A percentile compares a stretch with the other conserved stretches of the same genome.
These are phyloP conservation scores for Scedosporium dehoogii DNA, from an alignment of 2,329 filamentous ascomycete genomes.

Conservation along the genomic window DNA sequence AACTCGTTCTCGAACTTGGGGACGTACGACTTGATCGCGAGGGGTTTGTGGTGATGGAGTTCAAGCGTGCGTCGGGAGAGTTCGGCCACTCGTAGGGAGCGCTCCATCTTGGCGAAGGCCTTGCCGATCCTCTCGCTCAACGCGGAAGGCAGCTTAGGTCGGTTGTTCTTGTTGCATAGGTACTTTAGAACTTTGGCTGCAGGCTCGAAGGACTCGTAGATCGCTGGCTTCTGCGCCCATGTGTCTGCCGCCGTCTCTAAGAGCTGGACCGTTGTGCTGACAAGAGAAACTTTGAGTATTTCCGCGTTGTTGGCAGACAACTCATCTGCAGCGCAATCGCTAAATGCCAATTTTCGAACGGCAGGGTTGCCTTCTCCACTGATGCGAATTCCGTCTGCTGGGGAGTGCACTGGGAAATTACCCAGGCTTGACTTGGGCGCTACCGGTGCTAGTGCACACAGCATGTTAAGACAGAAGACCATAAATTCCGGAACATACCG, in stretches of 20 bases:
- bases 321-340: slow-evolving; percentile 40
- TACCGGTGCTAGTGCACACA: slow-evolving; percentile 55
- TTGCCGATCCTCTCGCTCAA: slow-evolving; percentile 31
- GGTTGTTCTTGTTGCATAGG: slow-evolving; percentile 44
- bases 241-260: slow-evolving; percentile 58
- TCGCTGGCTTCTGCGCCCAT: slow-evolving; percentile 66
- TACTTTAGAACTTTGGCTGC: slow-evolving; percentile 48
- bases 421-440: slow-evolving; percentile 37
- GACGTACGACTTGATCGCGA: slow-evolving; percentile 78
- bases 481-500: slow-evolving; percentile 83
- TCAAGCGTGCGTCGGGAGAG: slow-evolving; percentile 67
- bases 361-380: slow-evolving; percentile 27
- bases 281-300: slow-evolving; percentile 44
- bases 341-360: slow-evolving; percentile 46
- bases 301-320: slow-evolving; percentile 15
- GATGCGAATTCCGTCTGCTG: slow-evolving; percentile 40
- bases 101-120: slow-evolving; percentile 34
- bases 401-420: slow-evolving; percentile 52
- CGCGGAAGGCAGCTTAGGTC: slow-evolving; percentile 35
- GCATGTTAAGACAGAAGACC: slow-evolving; percentile 67
- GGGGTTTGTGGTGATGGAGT: slow-evolving; percentile 79
- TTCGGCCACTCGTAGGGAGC: slow-evolving; percentile 50
- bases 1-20: slow-evolving; percentile 96
- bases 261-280: slow-evolving; percentile 54
- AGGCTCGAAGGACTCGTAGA: slow-evolving; percentile 69